A percentile compares a stretch with the other conserved stretches of the same genome.
phyloP scores from a whole-genome alignment of 108 stramenopile species.

The Thalassiosira profunda region DNA sequence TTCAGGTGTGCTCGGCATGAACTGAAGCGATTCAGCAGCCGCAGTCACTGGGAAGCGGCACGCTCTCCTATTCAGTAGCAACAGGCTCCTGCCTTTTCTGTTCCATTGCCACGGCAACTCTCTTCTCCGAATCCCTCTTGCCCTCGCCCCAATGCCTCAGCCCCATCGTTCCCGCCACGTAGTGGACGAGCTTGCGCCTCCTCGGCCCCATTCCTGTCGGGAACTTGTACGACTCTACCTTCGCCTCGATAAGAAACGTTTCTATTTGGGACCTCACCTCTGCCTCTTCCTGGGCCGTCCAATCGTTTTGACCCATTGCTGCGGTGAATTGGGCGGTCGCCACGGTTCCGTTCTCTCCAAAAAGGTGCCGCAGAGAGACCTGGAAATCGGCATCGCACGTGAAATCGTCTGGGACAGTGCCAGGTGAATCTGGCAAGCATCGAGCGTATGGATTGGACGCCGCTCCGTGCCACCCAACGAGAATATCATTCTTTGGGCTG shows the following conservation, averaged over 20 bases:
- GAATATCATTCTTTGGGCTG: constrained; percentile 79
- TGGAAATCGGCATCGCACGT: constrained; percentile 52
- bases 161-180: constrained; percentile 57
- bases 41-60: too few relatives aligned
- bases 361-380: constrained; percentile 46
- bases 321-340: neutral
- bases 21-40: too few relatives aligned
- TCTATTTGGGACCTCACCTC: constrained; percentile 46
- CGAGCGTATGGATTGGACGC: constrained; percentile 19
- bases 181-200: constrained; percentile 73
- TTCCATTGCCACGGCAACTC: constrained; percentile 54
- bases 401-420: constrained; percentile 9
- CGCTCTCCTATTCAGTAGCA: too few relatives aligned
- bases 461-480: constrained; percentile 58
- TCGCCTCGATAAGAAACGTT: constrained; percentile 23
- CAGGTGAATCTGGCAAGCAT: too few relatives aligned
- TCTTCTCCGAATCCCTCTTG: constrained; percentile 64
- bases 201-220: constrained; percentile 61
- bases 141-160: constrained; percentile 70
- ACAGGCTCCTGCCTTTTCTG: neutral
- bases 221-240: constrained; percentile 18
- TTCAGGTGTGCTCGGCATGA: neutral
- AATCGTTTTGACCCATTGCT: constrained; percentile 43
- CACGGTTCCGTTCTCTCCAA: constrained; percentile 1
- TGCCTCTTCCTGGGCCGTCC: constrained; percentile 59